Evolutionary conservation across 2,329 filamentous ascomycete species (phyloP).

Genomic region (Penicillium sp.): DNA sequence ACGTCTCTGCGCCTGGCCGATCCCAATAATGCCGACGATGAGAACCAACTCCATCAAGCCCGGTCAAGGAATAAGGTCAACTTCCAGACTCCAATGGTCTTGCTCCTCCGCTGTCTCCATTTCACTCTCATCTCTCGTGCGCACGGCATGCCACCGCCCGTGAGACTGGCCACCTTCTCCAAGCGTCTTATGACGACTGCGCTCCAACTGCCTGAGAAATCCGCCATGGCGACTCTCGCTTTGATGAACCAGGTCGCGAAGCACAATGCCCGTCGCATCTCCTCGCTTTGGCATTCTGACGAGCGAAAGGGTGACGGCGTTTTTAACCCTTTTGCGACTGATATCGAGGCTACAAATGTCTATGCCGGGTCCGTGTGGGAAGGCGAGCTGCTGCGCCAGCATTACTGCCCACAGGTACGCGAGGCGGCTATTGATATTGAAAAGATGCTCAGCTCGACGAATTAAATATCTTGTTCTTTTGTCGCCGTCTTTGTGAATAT

Average conservation of each 20-base stretch:
- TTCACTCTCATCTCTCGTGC: slow-evolving; percentile 78
- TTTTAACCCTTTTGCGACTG: slow-evolving; percentile 73
- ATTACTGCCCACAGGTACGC: slow-evolving; percentile 85
- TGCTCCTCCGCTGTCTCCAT: slow-evolving; percentile 84
- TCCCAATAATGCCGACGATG: slow-evolving; percentile 55
- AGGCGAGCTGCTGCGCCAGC: slow-evolving; percentile 79
- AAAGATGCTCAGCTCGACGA: slow-evolving; percentile 59
- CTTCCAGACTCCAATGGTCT: slow-evolving; percentile 89
- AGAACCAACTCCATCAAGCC: slow-evolving; percentile 41
- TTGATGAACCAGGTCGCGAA: slow-evolving; percentile 78
- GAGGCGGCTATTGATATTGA: slow-evolving; percentile 73
- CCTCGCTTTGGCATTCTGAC: slow-evolving; percentile 90
- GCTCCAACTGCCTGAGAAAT: slow-evolving; percentile 90
- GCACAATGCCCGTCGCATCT: slow-evolving; percentile 80
- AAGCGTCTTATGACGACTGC: slow-evolving; percentile 86
- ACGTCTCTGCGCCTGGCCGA: slow-evolving; percentile 74
- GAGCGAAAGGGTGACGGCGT: slow-evolving; percentile 89
- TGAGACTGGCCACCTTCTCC: slow-evolving; percentile 86
- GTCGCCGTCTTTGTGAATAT: slow-evolving; percentile 13
- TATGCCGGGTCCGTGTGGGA: slow-evolving; percentile 93
- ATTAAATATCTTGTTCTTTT: slow-evolving; percentile 22
- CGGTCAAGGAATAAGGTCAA: slow-evolving; percentile 75
- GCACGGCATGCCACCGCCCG: slow-evolving; percentile 75
- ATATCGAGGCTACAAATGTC: slow-evolving; percentile 85
- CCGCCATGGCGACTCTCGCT: slow-evolving; percentile 75